Conservation (phyloP, 2,329 filamentous ascomycete species). For the Calonectria montana region DNA sequence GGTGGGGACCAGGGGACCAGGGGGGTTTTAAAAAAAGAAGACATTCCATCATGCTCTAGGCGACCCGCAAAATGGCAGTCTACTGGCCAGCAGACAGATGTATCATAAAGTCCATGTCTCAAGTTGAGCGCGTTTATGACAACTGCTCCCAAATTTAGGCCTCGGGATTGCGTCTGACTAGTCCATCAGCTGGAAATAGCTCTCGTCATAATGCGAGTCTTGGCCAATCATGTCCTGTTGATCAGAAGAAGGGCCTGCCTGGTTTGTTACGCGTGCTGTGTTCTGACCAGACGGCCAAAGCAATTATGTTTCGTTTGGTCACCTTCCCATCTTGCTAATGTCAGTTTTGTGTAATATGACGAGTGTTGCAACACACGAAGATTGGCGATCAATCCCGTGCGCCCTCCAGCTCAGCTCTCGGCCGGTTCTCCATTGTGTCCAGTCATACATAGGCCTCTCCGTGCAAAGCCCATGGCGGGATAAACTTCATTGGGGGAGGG, state of each 20-base stretch:
- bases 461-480: not conserved
- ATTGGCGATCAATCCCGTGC: not conserved
- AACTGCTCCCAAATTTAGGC: not conserved
- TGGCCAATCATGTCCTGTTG: not conserved
- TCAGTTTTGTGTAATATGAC: not conserved
- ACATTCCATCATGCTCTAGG: constrained; percentile 7
- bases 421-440: not conserved
- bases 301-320: not conserved
- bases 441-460: not conserved
- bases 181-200: not conserved
- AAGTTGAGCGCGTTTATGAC: not conserved
- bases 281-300: not conserved
- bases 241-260: not conserved
- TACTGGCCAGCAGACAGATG: not conserved
- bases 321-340: not conserved
- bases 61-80: not conserved
- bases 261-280: not conserved
- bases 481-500: not conserved
- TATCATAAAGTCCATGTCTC: not conserved
- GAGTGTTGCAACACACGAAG: not conserved
- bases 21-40: not conserved
- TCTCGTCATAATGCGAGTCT: not conserved
- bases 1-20: not conserved
- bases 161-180: not conserved
- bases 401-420: not conserved